A percentile compares a stretch with the other conserved stretches of the same genome.
These are phyloP conservation scores for Phylloporus sp. DNA, from an alignment of 768 basidiomycete genomes.

Conservation along the genomic window DNA sequence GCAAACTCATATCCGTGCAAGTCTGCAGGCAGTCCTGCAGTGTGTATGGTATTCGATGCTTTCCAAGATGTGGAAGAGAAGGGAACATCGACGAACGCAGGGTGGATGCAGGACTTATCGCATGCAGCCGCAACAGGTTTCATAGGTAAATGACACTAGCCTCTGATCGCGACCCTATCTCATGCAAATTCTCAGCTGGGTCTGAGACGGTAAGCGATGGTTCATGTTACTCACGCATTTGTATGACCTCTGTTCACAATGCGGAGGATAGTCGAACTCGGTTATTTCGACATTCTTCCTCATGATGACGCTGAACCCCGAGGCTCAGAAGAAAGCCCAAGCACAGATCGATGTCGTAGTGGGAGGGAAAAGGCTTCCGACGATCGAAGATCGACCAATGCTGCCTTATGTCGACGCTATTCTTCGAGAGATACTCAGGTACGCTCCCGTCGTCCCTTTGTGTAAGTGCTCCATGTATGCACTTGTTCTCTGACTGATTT, in stretches of 20 bases:
- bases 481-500: background rate
- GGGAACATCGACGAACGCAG: background rate
- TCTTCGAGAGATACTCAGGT: conserved; percentile 19
- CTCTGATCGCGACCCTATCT: background rate
- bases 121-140: conserved; percentile 22
- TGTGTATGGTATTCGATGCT: conserved; percentile 20
- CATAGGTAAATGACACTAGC: conserved; percentile 4
- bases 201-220: conserved; percentile 16
- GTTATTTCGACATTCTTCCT: conserved; percentile 19
- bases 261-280: conserved; percentile 18
- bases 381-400: conserved; percentile 11
- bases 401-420: conserved; percentile 22
- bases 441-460: conserved; percentile 11
- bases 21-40: conserved; percentile 5
- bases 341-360: conserved; percentile 20
- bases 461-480: background rate
- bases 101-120: conserved; percentile 13
- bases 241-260: background rate
- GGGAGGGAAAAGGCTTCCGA: conserved; percentile 11
- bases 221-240: background rate
- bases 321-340: conserved; percentile 18
- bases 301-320: conserved; percentile 15
- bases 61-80: conserved; percentile 9
- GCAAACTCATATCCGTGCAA: conserved; percentile 2
- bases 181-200: conserved; percentile 7